These are phyloP conservation scores for Pichia rugopelliculosa DNA, from an alignment of 805 yeast species.

Conservation along the genomic window DNA sequence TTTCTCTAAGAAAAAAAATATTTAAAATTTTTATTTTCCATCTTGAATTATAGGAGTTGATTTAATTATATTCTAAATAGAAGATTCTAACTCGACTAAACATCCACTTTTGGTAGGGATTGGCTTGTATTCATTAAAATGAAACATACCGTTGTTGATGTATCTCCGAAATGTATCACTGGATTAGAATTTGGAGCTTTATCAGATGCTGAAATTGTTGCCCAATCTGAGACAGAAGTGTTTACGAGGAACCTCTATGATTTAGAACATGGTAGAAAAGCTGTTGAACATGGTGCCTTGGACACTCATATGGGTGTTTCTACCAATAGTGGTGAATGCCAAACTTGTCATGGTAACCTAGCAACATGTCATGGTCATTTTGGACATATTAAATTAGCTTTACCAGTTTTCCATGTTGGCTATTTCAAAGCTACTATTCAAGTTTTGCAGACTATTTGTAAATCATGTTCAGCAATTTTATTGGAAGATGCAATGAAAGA, in stretches of 20 bases:
- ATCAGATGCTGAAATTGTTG: slow-evolving; percentile 84
- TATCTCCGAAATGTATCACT: slow-evolving; percentile 82
- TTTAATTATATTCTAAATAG: neutral
- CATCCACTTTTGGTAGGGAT: neutral
- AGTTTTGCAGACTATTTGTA: slow-evolving; percentile 86
- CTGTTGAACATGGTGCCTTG: slow-evolving; percentile 78
- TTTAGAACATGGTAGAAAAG: slow-evolving; percentile 79
- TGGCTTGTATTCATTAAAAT: slow-evolving; percentile 11
- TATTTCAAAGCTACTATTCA: slow-evolving; percentile 87
- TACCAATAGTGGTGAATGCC: slow-evolving; percentile 75
- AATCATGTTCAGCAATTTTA: slow-evolving; percentile 73
- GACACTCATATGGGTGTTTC: slow-evolving; percentile 94
- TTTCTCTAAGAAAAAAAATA: neutral
- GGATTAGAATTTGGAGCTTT: slow-evolving; percentile 90
- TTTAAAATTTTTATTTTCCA: neutral
- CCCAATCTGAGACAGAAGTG: slow-evolving; percentile 92
- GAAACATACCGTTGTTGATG: slow-evolving; percentile 52
- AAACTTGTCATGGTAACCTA: slow-evolving; percentile 84
- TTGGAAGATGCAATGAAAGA: slow-evolving; percentile 68
- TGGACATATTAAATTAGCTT: slow-evolving; percentile 86
- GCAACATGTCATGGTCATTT: slow-evolving; percentile 98
- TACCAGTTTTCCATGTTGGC: slow-evolving; percentile 97
- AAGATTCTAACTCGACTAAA: neutral
- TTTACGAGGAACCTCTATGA: slow-evolving; percentile 88
- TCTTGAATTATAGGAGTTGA: neutral